phyloP scores from a whole-genome alignment of 345 rosid species.

The Acer saccharum region DNA sequence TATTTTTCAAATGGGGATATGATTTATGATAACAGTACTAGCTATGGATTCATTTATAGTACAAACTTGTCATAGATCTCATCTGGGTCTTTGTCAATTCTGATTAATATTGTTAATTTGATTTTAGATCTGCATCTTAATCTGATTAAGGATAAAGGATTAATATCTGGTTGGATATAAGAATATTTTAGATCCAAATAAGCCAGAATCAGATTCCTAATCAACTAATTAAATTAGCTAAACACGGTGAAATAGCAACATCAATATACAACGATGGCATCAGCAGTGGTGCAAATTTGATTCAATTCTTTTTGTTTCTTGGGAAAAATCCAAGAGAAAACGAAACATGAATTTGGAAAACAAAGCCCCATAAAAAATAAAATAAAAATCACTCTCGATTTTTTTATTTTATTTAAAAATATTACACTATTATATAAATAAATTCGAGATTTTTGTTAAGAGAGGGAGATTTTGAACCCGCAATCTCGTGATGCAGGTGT shows the following conservation, averaged over 20 bases:
- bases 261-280: neutral
- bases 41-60: neutral
- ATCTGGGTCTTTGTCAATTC: neutral
- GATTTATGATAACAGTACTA: neutral
- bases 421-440: no score
- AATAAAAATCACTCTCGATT: neutral
- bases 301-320: conserved; percentile 6
- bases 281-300: neutral
- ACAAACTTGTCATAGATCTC: conserved; percentile 25
- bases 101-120: neutral
- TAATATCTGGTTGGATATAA: neutral
- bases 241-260: conserved; percentile 12
- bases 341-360: neutral
- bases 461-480: no score
- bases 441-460: no score
- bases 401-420: no score
- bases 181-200: no score
- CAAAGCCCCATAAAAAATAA: conserved; percentile 12
- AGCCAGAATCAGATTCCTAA: conserved; percentile 7
- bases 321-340: conserved; percentile 20
- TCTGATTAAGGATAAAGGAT: neutral
- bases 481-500: no score
- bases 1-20: neutral
- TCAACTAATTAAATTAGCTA: neutral
- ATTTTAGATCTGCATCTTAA: conserved; percentile 34